phyloP scores from a whole-genome alignment of 73 alveolate species.

The Loxodes magnus region DNA sequence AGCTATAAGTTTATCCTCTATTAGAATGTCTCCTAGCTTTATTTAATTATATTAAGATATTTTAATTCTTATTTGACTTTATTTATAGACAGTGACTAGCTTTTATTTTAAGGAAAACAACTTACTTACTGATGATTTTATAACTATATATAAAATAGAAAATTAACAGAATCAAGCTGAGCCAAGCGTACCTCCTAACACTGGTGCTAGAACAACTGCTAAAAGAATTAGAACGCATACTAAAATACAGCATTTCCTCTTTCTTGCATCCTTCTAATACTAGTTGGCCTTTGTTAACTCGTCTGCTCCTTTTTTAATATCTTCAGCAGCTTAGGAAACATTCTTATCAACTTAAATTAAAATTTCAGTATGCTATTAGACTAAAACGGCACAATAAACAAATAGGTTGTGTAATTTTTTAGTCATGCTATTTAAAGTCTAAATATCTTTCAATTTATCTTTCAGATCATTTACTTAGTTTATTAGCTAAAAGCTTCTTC shows the following conservation, averaged over 20 bases:
- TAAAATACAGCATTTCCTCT: slow-evolving; percentile 7
- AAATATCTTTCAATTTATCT: not conserved
- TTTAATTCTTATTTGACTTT: too few relatives aligned
- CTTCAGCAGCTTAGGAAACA: slow-evolving; percentile 5
- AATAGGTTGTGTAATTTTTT: not conserved
- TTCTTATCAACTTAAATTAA: slow-evolving; percentile 10
- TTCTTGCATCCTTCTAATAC: slow-evolving; percentile 1
- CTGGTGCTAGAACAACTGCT: slow-evolving; percentile 1
- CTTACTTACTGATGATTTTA: too few relatives aligned
- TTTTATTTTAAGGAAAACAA: too few relatives aligned
- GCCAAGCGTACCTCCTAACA: too few relatives aligned
- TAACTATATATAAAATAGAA: too few relatives aligned
- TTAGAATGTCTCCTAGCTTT: too few relatives aligned
- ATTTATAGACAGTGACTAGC: too few relatives aligned
- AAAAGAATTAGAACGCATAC: not conserved
- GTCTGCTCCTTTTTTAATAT: slow-evolving; percentile 9
- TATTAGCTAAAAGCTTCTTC: too few relatives aligned
- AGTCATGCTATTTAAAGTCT: not conserved
- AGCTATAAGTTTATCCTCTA: too few relatives aligned
- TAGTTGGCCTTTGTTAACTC: slow-evolving; percentile 2
- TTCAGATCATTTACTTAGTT: slow-evolving; percentile 10
- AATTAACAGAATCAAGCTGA: too few relatives aligned
- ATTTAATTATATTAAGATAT: too few relatives aligned
- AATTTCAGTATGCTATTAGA: slow-evolving; percentile 5
- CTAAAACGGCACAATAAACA: slow-evolving; percentile 9